Evolutionary conservation across 2,329 filamentous ascomycete genomes (phyloP), one percentile per base, ranked within the genome.

Genomic region (Fusarium mundagurra): DNA sequence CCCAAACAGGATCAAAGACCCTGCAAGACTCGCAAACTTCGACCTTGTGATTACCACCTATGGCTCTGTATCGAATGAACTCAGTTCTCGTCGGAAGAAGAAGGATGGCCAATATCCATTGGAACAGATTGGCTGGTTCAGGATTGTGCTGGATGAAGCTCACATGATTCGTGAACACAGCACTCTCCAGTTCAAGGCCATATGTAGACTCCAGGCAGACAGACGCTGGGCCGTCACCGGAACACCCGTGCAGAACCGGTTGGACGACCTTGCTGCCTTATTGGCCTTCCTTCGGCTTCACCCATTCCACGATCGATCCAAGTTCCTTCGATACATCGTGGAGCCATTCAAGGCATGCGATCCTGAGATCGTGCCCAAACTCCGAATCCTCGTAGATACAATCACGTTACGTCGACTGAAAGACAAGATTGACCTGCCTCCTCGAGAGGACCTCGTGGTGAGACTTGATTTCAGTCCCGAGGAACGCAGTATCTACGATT

Each of bases 161-260:
- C 96, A 99, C 81, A 93, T 93, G 82, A 98, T 99, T 74, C 93
- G 96, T 33, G 96, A 97, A 77, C 92, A 94, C 72, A 89, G 87
- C 8, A 96, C 95, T 2, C 86, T 93, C 45, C 93, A 96, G 75
- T 97, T 95, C 61, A 94, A 95, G 80, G 94, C 94, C 7, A 94
- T 96, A 27, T 95, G 94, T 73, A 89, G 90, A 27, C 86, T 98
- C 6, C 88, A 93, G 69, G 94, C 95, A 5, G 89, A 93, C 79
- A 91, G 95, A 38, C 92, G 95, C 39, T 99, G 96, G 96, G 96
- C 95, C 6, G 94, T 98, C n/a, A 98, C 96, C 1, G 96, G 96
- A 62, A 98, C 96, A 0, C 96, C 95, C 0, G 94, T 98, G 14
- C 96, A 98, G 82, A 99, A 99, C 80, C 92, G 94, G 8, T 87